A percentile compares a stretch with the other conserved stretches of the same genome.
These are phyloP conservation scores for Diaporthe batatas DNA, from an alignment of 2,329 filamentous ascomycete species.

Conservation along the genomic window DNA sequence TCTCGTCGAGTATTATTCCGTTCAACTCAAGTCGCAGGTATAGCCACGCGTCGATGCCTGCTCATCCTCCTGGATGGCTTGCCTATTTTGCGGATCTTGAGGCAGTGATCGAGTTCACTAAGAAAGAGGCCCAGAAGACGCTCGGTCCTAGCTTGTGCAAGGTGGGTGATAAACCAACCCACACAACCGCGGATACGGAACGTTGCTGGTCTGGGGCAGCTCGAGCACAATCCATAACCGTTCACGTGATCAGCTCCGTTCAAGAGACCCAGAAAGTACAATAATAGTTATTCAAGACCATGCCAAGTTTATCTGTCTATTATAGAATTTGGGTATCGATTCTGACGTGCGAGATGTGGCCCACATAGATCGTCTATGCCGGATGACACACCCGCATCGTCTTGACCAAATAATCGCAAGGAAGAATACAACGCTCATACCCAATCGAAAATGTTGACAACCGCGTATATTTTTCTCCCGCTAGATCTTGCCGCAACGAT, in stretches of 20 bases:
- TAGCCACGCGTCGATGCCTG: not conserved
- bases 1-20: not conserved
- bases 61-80: not conserved
- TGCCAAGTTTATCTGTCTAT: conserved; percentile 34
- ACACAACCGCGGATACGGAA: not conserved
- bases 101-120: not conserved
- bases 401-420: conserved; percentile 19
- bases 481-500: not conserved
- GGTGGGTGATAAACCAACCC: not conserved
- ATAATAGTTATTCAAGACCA: conserved; percentile 6
- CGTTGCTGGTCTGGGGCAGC: not conserved
- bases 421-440: conserved; percentile 12
- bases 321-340: conserved; percentile 34
- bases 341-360: conserved; percentile 29
- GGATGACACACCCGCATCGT: conserved; percentile 11
- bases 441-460: not conserved
- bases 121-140: not conserved
- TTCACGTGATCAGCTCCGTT: not conserved
- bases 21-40: not conserved
- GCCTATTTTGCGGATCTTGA: not conserved
- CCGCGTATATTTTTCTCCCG: not conserved
- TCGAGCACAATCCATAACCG: not conserved
- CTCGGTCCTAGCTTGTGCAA: no score
- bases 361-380: not conserved
- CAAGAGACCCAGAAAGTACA: not conserved